Evolutionary conservation across 164 flowering plant species (phyloP).

Genomic region (Platanus orientalis): DNA sequence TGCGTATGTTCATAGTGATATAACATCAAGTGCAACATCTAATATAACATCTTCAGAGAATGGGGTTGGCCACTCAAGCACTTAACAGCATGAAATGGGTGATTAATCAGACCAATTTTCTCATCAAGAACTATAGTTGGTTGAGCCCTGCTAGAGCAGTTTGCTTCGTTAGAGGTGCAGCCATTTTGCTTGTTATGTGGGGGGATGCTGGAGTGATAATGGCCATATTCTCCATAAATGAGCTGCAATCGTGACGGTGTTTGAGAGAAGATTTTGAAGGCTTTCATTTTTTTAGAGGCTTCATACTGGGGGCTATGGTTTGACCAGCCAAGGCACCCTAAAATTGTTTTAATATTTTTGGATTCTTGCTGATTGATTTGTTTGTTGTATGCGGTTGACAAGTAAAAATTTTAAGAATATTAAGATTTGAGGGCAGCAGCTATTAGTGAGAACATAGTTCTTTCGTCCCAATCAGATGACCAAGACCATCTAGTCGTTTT

Average conservation of each 20-base stretch:
- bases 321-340: slow-evolving; percentile 8
- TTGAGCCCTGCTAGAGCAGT: not conserved
- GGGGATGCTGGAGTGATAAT: slow-evolving; percentile 5
- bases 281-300: slow-evolving; percentile 35
- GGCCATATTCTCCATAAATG: slow-evolving; percentile 5
- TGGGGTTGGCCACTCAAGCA: slow-evolving; percentile 49
- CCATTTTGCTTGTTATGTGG: slow-evolving; percentile 3
- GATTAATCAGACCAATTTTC: not conserved
- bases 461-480: no score
- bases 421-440: no score
- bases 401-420: no score
- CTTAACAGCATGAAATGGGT: slow-evolving; percentile 41
- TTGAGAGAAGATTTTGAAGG: slow-evolving; percentile 20
- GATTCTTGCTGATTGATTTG: not conserved
- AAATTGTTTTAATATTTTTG: not conserved
- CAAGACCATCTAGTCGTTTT: no score
- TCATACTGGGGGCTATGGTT: slow-evolving; percentile 26
- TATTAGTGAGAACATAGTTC: no score
- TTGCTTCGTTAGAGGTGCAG: slow-evolving; percentile 8
- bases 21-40: slow-evolving; percentile 61
- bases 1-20: slow-evolving; percentile 18
- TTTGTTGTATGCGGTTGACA: not conserved
- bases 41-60: slow-evolving; percentile 36
- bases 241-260: slow-evolving; percentile 6
- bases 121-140: not conserved